Conservation (phyloP, 192 early-diverging fungal genomes). For the Coemansia aciculifera region DNA sequence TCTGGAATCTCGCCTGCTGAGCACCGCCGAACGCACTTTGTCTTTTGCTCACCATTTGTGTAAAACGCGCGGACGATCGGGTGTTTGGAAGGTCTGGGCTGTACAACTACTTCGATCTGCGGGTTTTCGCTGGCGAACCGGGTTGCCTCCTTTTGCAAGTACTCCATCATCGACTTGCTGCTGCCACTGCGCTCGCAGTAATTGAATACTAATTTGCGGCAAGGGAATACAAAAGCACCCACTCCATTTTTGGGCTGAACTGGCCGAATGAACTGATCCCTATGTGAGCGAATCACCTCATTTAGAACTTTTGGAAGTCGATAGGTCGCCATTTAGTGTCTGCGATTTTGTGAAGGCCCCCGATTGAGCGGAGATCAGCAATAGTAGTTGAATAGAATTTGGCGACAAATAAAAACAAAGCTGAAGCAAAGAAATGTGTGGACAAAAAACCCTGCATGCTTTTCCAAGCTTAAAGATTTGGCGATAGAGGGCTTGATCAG, state of each 20-base stretch:
- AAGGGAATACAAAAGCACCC: slow-evolving; percentile 72
- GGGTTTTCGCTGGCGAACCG: slow-evolving; percentile 68
- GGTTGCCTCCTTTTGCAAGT: slow-evolving; percentile 63
- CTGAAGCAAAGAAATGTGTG: background rate
- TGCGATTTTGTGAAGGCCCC: background rate
- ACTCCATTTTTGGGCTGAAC: slow-evolving; percentile 65
- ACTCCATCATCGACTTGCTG: slow-evolving; percentile 75
- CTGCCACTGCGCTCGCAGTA: slow-evolving; percentile 83
- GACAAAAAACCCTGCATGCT: background rate
- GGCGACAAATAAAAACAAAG: background rate
- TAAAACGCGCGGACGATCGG: slow-evolving; percentile 72
- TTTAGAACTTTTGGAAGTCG: slow-evolving; percentile 46
- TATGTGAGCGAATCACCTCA: slow-evolving; percentile 33
- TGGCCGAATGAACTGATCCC: slow-evolving; percentile 30
- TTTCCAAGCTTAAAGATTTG: background rate
- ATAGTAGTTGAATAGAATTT: background rate
- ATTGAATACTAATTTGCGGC: slow-evolving; percentile 76
- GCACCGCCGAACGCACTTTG: slow-evolving; percentile 67
- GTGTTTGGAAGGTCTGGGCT: slow-evolving; percentile 70
- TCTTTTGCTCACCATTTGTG: slow-evolving; percentile 56
- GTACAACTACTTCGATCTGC: slow-evolving; percentile 76
- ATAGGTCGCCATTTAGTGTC: slow-evolving; percentile 34
- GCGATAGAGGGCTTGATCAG: background rate
- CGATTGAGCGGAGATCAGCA: background rate
- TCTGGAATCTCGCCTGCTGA: slow-evolving; percentile 60